Conservation (phyloP, 2,329 filamentous ascomycete species). For the Basipetospora chlamydospora region DNA sequence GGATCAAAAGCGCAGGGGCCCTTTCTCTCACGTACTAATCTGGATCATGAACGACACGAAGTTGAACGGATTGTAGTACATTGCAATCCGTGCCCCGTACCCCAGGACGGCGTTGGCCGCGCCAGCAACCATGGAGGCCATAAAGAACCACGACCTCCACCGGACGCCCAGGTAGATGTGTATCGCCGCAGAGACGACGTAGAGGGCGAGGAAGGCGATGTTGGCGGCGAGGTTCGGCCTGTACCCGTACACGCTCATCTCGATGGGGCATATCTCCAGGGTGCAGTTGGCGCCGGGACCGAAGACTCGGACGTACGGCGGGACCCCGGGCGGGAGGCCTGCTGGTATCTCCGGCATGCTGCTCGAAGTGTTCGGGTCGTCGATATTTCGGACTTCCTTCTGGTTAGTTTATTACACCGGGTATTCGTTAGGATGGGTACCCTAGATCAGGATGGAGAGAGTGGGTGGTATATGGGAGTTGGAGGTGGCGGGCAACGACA, state of each 20-base stretch:
- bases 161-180: constrained; percentile 30
- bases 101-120: constrained; percentile 44
- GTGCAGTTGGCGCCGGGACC: constrained; percentile 19
- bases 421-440: too few relatives aligned
- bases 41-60: constrained; percentile 51
- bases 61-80: constrained; percentile 42
- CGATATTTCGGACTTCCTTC: too few relatives aligned
- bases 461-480: too few relatives aligned
- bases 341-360: too few relatives aligned
- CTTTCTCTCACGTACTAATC: constrained; percentile 28
- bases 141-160: constrained; percentile 34
- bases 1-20: not conserved
- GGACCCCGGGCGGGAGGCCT: not conserved
- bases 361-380: too few relatives aligned
- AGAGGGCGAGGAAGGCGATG: constrained; percentile 33
- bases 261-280: constrained; percentile 27
- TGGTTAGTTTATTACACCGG: too few relatives aligned
- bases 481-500: too few relatives aligned
- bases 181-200: constrained; percentile 27
- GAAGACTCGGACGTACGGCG: constrained; percentile 7
- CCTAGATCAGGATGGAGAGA: too few relatives aligned
- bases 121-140: constrained; percentile 38
- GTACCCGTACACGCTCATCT: constrained; percentile 35
- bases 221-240: constrained; percentile 39
- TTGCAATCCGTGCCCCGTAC: constrained; percentile 44